Base-by-base conservation (phyloP, 208 protist genomes). In the Acanthamoeba quina region DNA sequence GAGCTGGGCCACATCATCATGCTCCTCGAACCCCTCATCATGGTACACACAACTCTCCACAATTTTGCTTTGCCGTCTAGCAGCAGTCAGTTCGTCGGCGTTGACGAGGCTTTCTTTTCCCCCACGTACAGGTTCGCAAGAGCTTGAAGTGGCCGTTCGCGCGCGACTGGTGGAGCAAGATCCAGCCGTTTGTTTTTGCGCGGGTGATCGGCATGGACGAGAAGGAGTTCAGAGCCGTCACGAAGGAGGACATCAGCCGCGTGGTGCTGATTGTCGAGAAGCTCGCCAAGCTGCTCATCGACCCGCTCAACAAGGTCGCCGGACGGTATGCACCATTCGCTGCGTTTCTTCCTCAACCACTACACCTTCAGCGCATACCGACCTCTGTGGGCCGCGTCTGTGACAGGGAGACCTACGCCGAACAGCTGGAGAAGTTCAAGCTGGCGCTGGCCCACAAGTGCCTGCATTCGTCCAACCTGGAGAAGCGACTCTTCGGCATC, bases 351-450 rank as follows among this genome's bases (percentile, higher is more conserved):
- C 17, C 15, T 29, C 15, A 7, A 24, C 19, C 7, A 6, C n/a
- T 49, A 21, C 34, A 54, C 21, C 11, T 49, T 11, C 82, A 58
- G 11, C 6, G 21, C 13, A 21, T 1, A 54, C 11, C 11, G 37
- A 70, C 21, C 34, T 10, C 31, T 64, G 54, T 74, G 21, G 2
- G 0, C 21, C 0, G 15, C 21, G 58, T 9, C 58, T 64, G 15
- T 13, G 15, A 19, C 34, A 66, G 60, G 19, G 62, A 74, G 58
- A 37, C 60, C 3, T 91, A 74, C 47, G 85, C 85, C 15, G 85
- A 91, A 31, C n/a, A 56, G 85, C 60, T 91, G n/a, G 85, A 91
- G 24, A 91, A 72, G 47, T 91, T 91, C 60, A 91, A 91, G 34
- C 85, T 91, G 60, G 62, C 15, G 4, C 62, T 91, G 29, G 85